phyloP scores from a whole-genome alignment of 139 green algal species.

The Coelastrella sp. region DNA sequence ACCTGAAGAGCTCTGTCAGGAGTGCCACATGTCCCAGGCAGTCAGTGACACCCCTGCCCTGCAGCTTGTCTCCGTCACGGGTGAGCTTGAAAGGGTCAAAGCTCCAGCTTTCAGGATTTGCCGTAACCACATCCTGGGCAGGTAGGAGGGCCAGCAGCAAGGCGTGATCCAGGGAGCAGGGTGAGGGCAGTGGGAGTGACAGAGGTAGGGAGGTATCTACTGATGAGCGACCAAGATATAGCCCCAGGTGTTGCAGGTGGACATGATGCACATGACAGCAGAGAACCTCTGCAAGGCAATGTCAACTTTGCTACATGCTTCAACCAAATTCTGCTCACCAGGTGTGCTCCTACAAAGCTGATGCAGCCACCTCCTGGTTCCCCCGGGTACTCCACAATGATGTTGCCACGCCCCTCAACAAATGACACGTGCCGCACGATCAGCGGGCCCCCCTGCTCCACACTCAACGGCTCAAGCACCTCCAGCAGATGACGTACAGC shows the following conservation, averaged over 20 bases:
- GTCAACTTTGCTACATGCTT: not conserved
- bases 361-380: constrained; percentile 62
- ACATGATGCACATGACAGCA: no score
- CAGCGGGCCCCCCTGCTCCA: constrained; percentile 74
- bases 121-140: constrained; percentile 66
- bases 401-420: constrained; percentile 77
- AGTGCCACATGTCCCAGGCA: constrained; percentile 86
- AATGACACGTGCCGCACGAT: constrained; percentile 71
- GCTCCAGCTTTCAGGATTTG: constrained; percentile 80
- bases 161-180: no score
- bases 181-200: not conserved
- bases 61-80: constrained; percentile 69
- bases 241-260: no score
- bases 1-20: constrained; percentile 75
- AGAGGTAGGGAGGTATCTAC: not conserved
- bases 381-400: constrained; percentile 77
- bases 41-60: constrained; percentile 79
- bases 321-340: constrained; percentile 53
- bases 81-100: constrained; percentile 81
- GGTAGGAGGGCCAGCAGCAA: not conserved
- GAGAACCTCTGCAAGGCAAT: not conserved
- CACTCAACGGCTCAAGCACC: constrained; percentile 62
- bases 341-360: constrained; percentile 78
- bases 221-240: no score
- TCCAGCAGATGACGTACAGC: constrained; percentile 78